phyloP scores from a whole-genome alignment of 2,329 filamentous ascomycete species.

The Ascochyta viciae-villosae region DNA sequence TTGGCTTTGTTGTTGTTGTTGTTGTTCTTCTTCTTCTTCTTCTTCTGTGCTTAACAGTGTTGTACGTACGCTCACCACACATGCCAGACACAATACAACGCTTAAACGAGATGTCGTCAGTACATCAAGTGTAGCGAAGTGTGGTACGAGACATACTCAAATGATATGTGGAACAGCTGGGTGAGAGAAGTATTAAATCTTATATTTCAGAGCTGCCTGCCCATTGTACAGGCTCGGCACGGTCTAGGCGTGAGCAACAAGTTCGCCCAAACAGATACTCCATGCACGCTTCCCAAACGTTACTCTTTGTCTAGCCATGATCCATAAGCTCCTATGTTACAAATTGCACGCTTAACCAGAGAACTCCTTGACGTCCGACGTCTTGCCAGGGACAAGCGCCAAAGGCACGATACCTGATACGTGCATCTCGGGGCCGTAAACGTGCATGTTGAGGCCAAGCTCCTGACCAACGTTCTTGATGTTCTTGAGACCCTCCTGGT shows the following conservation, averaged over 20 bases:
- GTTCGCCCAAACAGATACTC: conserved; percentile 25
- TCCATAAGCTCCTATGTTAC: conserved; percentile 41
- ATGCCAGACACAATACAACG: too few species aligned
- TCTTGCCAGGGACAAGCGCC: conserved; percentile 73
- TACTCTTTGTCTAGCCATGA: conserved; percentile 45
- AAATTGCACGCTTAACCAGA: conserved; percentile 52
- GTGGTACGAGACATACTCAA: too few species aligned
- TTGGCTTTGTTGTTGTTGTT: too few species aligned
- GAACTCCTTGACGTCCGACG: conserved; percentile 67
- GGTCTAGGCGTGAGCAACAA: conserved; percentile 25
- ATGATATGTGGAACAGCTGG: background rate
- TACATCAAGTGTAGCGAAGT: too few species aligned
- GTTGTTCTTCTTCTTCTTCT: too few species aligned
- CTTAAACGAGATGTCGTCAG: too few species aligned
- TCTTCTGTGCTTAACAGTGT: too few species aligned
- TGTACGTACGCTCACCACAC: too few species aligned
- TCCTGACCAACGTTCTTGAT: conserved; percentile 97
- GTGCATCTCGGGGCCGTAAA: conserved; percentile 81
- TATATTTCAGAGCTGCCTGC: conserved; percentile 22
- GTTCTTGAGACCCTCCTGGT: conserved; percentile 99
- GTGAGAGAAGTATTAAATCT: conserved; percentile 26
- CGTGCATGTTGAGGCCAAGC: conserved; percentile 94
- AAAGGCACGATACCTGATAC: conserved; percentile 96
- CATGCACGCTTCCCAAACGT: conserved; percentile 27
- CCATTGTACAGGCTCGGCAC: conserved; percentile 8